These are phyloP conservation scores for Beauveria caledonica DNA, from an alignment of 2,329 filamentous ascomycete species.

Conservation along the genomic window DNA sequence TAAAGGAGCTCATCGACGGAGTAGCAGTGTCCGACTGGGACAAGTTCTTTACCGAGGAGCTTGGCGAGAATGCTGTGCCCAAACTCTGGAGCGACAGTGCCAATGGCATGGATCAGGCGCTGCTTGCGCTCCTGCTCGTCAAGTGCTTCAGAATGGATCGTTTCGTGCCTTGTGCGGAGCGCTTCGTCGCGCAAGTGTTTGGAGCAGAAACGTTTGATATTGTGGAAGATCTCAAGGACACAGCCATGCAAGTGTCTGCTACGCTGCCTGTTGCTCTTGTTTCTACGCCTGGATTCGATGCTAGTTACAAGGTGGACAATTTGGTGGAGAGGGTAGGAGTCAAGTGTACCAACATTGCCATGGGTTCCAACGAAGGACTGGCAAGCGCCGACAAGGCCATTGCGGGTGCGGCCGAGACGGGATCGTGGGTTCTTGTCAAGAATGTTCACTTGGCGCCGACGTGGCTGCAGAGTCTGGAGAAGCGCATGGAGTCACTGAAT, in stretches of 20 bases:
- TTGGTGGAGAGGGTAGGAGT: conserved; percentile 77
- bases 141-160: conserved; percentile 94
- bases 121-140: conserved; percentile 79
- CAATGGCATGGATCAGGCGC: conserved; percentile 62
- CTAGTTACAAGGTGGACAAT: conserved; percentile 96
- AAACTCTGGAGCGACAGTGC: conserved; percentile 58
- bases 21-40: conserved; percentile 63
- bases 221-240: conserved; percentile 76
- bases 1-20: conserved; percentile 64
- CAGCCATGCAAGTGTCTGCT: conserved; percentile 75
- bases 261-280: conserved; percentile 83
- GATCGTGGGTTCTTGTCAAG: conserved; percentile 96
- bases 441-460: conserved; percentile 94
- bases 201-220: conserved; percentile 74
- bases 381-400: conserved; percentile 94
- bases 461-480: conserved; percentile 95
- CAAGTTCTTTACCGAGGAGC: conserved; percentile 73
- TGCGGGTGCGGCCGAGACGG: conserved; percentile 80
- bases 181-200: conserved; percentile 82
- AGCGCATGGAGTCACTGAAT: conserved; percentile 90
- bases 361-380: conserved; percentile 94
- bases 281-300: conserved; percentile 94
- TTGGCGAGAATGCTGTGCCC: conserved; percentile 79
- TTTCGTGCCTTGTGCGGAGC: conserved; percentile 85
- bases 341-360: conserved; percentile 92